A percentile compares a stretch with the other conserved stretches of the same genome.
These are phyloP conservation scores for Thelephora ganbajun DNA, from an alignment of 768 basidiomycete genomes.

Conservation along the genomic window DNA sequence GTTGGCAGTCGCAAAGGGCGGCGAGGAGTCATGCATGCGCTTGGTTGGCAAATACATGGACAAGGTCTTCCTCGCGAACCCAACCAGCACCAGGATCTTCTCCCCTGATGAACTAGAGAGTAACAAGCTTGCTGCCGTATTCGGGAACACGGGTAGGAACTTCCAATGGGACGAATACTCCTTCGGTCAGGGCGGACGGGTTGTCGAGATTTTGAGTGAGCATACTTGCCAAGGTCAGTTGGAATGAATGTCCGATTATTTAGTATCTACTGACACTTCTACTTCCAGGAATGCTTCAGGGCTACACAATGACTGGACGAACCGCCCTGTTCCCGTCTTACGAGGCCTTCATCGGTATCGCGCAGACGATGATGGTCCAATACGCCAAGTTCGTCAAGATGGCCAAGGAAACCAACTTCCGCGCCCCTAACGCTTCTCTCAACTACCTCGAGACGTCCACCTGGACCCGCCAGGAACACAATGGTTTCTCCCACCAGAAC, in stretches of 20 bases:
- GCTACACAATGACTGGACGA: slow-evolving; percentile 81
- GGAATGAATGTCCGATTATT: too few species aligned
- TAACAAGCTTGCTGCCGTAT: slow-evolving; percentile 77
- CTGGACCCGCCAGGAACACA: slow-evolving; percentile 76
- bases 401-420: slow-evolving; percentile 57
- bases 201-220: slow-evolving; percentile 81
- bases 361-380: slow-evolving; percentile 84
- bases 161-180: slow-evolving; percentile 74
- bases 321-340: slow-evolving; percentile 82
- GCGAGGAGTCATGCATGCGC: slow-evolving; percentile 69
- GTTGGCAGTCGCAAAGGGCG: slow-evolving; percentile 35
- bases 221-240: slow-evolving; percentile 63
- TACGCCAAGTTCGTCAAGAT: slow-evolving; percentile 85
- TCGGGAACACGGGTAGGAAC: slow-evolving; percentile 54
- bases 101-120: slow-evolving; percentile 81
- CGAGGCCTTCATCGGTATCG: slow-evolving; percentile 83
- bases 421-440: slow-evolving; percentile 52
- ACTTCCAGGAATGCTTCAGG: slow-evolving; percentile 52
- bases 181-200: slow-evolving; percentile 62
- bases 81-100: slow-evolving; percentile 72
- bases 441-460: slow-evolving; percentile 87
- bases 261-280: too few species aligned
- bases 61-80: slow-evolving; percentile 54
- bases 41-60: slow-evolving; percentile 42
- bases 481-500: slow-evolving; percentile 84